phyloP scores from a whole-genome alignment of 2,329 filamentous ascomycete species.

The Magnaporthiopsis incrustans region DNA sequence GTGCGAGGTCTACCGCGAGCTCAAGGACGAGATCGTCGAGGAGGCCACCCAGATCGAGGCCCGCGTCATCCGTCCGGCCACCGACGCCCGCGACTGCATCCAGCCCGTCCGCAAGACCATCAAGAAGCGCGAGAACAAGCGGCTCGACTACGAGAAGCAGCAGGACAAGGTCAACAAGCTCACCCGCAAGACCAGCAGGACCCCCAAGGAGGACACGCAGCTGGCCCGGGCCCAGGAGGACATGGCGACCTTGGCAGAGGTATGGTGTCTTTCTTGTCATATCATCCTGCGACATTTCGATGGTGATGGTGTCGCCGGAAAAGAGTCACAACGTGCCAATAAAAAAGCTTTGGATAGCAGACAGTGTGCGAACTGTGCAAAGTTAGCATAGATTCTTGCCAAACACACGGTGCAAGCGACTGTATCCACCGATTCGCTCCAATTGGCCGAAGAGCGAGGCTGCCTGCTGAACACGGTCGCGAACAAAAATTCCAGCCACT shows the following conservation, averaged over 20 bases:
- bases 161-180: conserved; percentile 63
- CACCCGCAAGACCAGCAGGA: conserved; percentile 61
- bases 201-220: conserved; percentile 63
- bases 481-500: conserved; percentile 7
- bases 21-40: conserved; percentile 62
- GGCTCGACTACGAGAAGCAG: conserved; percentile 73
- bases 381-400: neutral
- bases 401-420: neutral
- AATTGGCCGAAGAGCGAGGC: conserved; percentile 1
- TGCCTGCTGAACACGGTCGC: neutral
- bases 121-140: conserved; percentile 76
- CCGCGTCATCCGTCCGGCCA: conserved; percentile 61
- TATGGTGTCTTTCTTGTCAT: conserved; percentile 25
- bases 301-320: neutral
- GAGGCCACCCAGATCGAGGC: conserved; percentile 65
- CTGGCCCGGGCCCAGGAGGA: conserved; percentile 67
- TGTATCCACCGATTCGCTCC: neutral
- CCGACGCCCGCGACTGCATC: conserved; percentile 59
- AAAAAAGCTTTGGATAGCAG: neutral
- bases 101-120: conserved; percentile 72
- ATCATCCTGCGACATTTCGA: too few relatives aligned
- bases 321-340: neutral
- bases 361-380: neutral
- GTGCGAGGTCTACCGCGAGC: conserved; percentile 59
- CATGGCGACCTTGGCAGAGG: conserved; percentile 55